These are phyloP conservation scores for Quillaja saponaria DNA, from an alignment of 306 rosid genomes.

Conservation along the genomic window DNA sequence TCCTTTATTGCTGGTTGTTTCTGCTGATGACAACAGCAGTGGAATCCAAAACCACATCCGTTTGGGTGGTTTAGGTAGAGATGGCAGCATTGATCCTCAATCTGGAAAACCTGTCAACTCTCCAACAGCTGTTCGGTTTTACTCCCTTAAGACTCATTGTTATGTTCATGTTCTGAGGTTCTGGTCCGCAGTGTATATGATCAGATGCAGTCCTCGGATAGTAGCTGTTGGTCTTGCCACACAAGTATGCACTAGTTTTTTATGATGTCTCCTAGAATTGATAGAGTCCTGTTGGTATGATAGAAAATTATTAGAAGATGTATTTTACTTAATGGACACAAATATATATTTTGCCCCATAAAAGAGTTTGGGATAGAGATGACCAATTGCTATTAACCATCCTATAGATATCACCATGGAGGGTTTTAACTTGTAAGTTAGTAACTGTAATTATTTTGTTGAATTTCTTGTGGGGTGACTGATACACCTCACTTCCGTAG, in stretches of 20 bases:
- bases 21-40: conserved; percentile 53
- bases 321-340: too few relatives aligned
- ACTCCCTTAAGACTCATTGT: conserved; percentile 70
- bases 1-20: conserved; percentile 80
- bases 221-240: conserved; percentile 88
- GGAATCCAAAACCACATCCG: conserved; percentile 36
- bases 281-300: conserved; percentile 22
- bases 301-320: not conserved
- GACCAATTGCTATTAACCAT: too few relatives aligned
- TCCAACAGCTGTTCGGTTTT: conserved; percentile 82
- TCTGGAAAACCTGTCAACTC: conserved; percentile 48
- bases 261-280: conserved; percentile 10
- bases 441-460: too few relatives aligned
- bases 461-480: too few relatives aligned
- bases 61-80: conserved; percentile 50
- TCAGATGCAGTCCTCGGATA: conserved; percentile 80
- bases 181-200: conserved; percentile 78
- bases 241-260: conserved; percentile 60
- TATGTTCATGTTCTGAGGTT: conserved; percentile 84
- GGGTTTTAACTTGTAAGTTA: too few relatives aligned
- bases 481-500: too few relatives aligned
- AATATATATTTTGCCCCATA: too few relatives aligned
- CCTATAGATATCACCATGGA: too few relatives aligned
- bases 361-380: too few relatives aligned
- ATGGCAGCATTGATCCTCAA: conserved; percentile 42